Evolutionary conservation across 805 yeast genomes (phyloP), one percentile per base, ranked within the genome.

Genomic region (Candida montana): DNA sequence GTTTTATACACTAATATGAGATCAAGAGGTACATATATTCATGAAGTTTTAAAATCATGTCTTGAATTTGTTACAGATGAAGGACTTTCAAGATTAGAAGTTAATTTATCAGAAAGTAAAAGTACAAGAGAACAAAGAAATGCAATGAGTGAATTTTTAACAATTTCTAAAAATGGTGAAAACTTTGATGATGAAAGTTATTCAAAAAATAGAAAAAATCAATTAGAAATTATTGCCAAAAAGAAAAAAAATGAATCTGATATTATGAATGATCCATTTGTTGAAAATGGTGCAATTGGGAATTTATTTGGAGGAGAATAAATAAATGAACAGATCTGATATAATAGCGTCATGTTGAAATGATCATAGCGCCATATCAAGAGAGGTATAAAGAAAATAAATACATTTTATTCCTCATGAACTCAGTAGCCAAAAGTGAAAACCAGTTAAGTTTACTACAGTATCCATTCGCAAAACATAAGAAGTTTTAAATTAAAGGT

Each of bases 61-160:
- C 61, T 87, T 28, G 80, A 82, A 17, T 70, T 71, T 46, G 76
- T 78, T 23, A 65, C 74, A 1, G 62, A 79, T 10, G 77, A 74
- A 39, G 76, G 79, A 41, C 67, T 88, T 41, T 69, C 74, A 38
- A 72, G 74, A 41, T 77, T 90, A 49, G 95, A 87, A 54, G 66
- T 66, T 13, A 66, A 77, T 30, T 63, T 90, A 35, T 74, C 77
- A 38, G 73, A 72, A 37, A 79, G 87, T n/a, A 75, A 80, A 58
- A 72, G 80, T 35, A 66, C 83, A 50, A 75, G 89, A 48, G 93
- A 85, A 53, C 95, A 88, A 64, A 72, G 95, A 48, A 79, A 83
- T 19, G 79, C 88, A 20, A 74, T 90, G 62, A 62, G 87, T 45
- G 93, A 85, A 46, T 78, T 87, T 58, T 70, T 90, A n/a, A 72